Evolutionary conservation across 441 rosid species (phyloP).

Genomic region (Euphorbia celastroides): DNA sequence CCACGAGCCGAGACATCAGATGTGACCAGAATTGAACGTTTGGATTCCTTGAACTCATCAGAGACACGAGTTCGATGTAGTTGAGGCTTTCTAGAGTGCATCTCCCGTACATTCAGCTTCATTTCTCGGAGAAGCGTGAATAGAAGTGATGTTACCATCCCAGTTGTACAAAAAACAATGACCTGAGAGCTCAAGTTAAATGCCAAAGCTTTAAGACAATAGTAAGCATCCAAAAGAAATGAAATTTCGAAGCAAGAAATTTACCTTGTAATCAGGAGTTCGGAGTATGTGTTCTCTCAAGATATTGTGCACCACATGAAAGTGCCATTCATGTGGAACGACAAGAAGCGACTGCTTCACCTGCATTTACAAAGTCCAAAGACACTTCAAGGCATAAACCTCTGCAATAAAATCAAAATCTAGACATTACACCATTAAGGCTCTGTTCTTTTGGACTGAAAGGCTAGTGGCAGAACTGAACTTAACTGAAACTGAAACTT

Average conservation of each 20-base stretch:
- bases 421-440: not conserved
- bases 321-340: constrained; percentile 72
- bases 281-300: constrained; percentile 58
- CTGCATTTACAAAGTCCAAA: constrained; percentile 35
- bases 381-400: not conserved
- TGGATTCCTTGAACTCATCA: constrained; percentile 80
- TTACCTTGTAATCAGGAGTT: constrained; percentile 78
- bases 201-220: constrained; percentile 7
- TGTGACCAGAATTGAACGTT: constrained; percentile 67
- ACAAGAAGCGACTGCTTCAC: constrained; percentile 68
- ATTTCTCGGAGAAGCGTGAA: constrained; percentile 70
- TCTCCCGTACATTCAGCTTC: constrained; percentile 85
- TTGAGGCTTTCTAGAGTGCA: constrained; percentile 90
- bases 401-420: not conserved
- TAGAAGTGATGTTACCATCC: constrained; percentile 80
- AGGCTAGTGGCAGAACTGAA: too few relatives aligned
- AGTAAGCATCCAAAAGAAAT: not conserved
- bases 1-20: constrained; percentile 98
- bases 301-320: constrained; percentile 60
- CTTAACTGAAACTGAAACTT: too few relatives aligned
- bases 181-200: constrained; percentile 46
- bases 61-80: constrained; percentile 64
- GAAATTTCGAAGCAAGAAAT: constrained; percentile 15
- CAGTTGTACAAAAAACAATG: constrained; percentile 89
- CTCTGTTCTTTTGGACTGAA: too few relatives aligned